These are phyloP conservation scores for Epichloe brachyelytri DNA, from an alignment of 2,329 filamentous ascomycete genomes.

Conservation along the genomic window DNA sequence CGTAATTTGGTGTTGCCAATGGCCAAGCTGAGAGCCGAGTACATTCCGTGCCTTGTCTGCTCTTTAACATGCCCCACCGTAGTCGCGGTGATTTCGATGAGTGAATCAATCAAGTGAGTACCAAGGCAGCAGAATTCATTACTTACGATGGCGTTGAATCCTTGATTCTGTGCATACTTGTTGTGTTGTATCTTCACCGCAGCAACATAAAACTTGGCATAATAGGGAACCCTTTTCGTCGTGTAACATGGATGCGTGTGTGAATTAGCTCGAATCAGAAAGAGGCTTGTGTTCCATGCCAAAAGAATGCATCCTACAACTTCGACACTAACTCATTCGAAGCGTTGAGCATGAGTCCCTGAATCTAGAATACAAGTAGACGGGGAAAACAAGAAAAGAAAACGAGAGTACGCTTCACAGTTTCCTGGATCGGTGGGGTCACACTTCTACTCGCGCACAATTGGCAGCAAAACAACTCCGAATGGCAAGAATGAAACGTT, in stretches of 20 bases:
- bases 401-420: background rate
- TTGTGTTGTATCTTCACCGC: no score
- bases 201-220: no score
- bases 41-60: background rate
- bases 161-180: no score
- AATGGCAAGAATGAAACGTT: background rate
- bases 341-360: background rate
- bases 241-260: no score
- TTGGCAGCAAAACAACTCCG: background rate
- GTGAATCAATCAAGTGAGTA: background rate
- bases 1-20: no score
- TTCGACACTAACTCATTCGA: background rate
- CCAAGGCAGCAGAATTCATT: background rate
- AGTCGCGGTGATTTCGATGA: background rate
- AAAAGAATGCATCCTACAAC: background rate
- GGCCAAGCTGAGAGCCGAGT: no score
- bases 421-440: background rate
- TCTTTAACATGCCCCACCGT: background rate
- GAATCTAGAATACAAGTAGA: background rate
- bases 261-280: no score
- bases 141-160: no score
- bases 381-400: background rate
- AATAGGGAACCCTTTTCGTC: no score
- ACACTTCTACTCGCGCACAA: background rate
- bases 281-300: no score